phyloP scores from a whole-genome alignment of 2,329 filamentous ascomycete genomes.

The Raffaelea arxii region DNA sequence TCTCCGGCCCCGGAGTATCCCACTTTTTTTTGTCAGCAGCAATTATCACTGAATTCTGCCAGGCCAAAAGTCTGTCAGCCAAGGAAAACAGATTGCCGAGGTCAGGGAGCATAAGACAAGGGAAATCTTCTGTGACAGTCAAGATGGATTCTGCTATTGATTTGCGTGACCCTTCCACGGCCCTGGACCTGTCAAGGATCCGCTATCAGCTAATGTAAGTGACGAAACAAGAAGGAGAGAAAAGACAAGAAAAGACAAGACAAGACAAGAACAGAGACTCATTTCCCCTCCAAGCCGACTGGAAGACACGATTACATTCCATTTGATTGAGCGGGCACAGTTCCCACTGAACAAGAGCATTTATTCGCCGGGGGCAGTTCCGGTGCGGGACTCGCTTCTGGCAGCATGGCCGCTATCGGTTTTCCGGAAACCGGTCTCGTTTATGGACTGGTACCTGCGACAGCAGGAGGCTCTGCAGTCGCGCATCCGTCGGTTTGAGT shows the following conservation, averaged over 20 bases:
- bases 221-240: no score
- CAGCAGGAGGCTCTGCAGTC: conserved; percentile 90
- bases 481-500: conserved; percentile 86
- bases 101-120: no score
- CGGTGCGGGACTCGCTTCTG: conserved; percentile 49
- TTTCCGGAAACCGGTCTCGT: conserved; percentile 49
- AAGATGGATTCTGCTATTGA: conserved; percentile 87
- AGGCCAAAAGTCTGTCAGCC: no score
- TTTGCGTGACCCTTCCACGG: conserved; percentile 72
- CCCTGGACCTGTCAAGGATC: conserved; percentile 83
- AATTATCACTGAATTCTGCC: no score
- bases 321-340: conserved; percentile 95
- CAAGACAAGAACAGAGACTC: no score
- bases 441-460: conserved; percentile 88
- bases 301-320: conserved; percentile 95
- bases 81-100: no score
- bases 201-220: conserved; percentile 85
- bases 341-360: conserved; percentile 87
- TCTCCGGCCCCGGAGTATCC: no score
- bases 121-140: no score
- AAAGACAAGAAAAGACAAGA: no score
- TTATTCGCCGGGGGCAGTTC: conserved; percentile 71
- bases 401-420: neutral
- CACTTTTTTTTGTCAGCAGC: no score
- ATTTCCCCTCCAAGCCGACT: no score